These are phyloP conservation scores for Alternaria solani DNA, from an alignment of 2,329 filamentous ascomycete genomes.

Conservation along the genomic window DNA sequence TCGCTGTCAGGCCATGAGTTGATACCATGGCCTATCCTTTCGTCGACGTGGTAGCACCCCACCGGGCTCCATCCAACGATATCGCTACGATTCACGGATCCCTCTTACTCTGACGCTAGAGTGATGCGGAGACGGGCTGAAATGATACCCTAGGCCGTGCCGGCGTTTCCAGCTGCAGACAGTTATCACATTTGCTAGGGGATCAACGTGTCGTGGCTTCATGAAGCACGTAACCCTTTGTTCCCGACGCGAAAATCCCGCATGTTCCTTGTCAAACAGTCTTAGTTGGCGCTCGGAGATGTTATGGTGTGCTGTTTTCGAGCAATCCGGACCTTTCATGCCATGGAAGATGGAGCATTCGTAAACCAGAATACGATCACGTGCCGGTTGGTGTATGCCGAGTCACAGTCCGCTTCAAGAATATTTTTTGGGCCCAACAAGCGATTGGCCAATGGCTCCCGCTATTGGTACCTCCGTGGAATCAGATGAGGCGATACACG, in stretches of 20 bases:
- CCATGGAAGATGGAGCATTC: conserved; percentile 45
- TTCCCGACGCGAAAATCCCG: conserved; percentile 48
- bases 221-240: conserved; percentile 54
- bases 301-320: conserved; percentile 29
- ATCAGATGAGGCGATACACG: conserved; percentile 29
- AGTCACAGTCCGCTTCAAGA: conserved; percentile 40
- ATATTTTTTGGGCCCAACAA: conserved; percentile 34
- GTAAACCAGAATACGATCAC: conserved; percentile 50
- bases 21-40: conserved; percentile 50
- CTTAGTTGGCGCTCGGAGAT: conserved; percentile 41
- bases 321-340: conserved; percentile 44
- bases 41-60: conserved; percentile 53
- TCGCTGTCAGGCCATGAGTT: conserved; percentile 47
- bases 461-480: conserved; percentile 31
- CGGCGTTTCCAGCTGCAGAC: conserved; percentile 54
- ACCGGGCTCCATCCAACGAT: conserved; percentile 54
- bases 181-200: conserved; percentile 53
- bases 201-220: conserved; percentile 56
- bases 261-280: conserved; percentile 49
- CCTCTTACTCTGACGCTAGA: conserved; percentile 55
- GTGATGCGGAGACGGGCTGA: conserved; percentile 52
- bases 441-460: conserved; percentile 42
- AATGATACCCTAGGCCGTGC: conserved; percentile 56
- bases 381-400: conserved; percentile 47
- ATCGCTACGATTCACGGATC: conserved; percentile 55